Base-by-base conservation (phyloP, 352 stramenopile genomes). In the Lagenidium sp. region DNA sequence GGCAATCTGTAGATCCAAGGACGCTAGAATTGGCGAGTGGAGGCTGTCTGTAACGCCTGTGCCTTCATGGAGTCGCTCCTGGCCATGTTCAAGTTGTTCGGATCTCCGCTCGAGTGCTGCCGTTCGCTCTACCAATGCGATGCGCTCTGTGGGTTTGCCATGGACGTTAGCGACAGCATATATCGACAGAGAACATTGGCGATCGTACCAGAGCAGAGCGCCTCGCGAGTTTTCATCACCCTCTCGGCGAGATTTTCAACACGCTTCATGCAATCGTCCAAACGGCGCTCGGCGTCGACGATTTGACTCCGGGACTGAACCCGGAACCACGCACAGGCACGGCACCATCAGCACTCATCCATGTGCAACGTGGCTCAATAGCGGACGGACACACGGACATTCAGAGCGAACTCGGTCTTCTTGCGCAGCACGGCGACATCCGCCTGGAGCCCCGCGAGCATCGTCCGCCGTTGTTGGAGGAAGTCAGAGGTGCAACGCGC, bases 391-490 rank as follows among this genome's bases (percentile, higher is more conserved):
- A 47, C 4, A 36, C 68, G 38, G 41, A 88, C 74, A 23, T 67
- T 79, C 24, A 88, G 57, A 24, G 75, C 63, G 28, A 65, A 74
- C 55, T 80, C 72, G 20, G 73, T 70, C 50, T 93, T 90, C 50
- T 87, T 83, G 44, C 77, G 73, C 44, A 90, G 53, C 38, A 90
- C 75, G 2, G 75, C 72, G 32, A 93, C 67, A 40, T 92, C 80
- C 3, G 80, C 80, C 42, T 85, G 73, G 22, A 92, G 59, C 8
- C 67, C 77, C 6, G 61, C 53, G 16, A 92, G 44, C 72, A 90
- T 89, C 6, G 73, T 88, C 40, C 75, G 62, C 35, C 77, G 70
- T 48, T 89, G 74, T 49, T 92, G 80, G 37, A 92, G 52, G 61
- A 77, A 65, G 35, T 67, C 65, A 30, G 58, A 72, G 19, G 73